Evolutionary conservation across 495 filamentous ascomycete species (phyloP).

Genomic region (Lindgomyces ingoldianus): DNA sequence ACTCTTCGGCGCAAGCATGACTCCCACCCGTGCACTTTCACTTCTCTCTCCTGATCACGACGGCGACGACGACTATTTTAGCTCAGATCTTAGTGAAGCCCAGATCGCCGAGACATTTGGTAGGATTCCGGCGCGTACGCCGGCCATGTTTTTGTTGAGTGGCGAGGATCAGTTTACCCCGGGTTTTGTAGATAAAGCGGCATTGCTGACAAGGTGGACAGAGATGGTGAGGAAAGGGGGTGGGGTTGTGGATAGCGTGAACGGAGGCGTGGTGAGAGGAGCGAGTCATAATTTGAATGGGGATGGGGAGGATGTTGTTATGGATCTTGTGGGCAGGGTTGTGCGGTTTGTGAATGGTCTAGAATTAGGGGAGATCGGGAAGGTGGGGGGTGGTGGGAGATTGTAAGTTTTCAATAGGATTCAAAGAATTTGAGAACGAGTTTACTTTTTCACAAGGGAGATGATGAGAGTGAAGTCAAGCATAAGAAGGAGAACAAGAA

Average conservation of each 20-base stretch:
- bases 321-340: slow-evolving; percentile 58
- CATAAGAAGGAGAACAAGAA: neutral
- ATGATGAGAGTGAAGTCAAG: neutral
- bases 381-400: neutral
- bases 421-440: too few species aligned
- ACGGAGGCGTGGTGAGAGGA: slow-evolving; percentile 59
- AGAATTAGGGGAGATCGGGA: slow-evolving; percentile 25
- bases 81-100: slow-evolving; percentile 68
- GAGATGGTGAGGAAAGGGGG: slow-evolving; percentile 48
- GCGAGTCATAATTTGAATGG: slow-evolving; percentile 64
- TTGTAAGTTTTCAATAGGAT: too few species aligned
- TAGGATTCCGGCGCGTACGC: slow-evolving; percentile 53
- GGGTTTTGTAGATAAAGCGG: slow-evolving; percentile 60
- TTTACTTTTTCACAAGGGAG: neutral
- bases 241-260: slow-evolving; percentile 53
- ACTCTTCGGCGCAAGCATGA: slow-evolving; percentile 59
- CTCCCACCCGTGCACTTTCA: slow-evolving; percentile 67
- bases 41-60: slow-evolving; percentile 56
- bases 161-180: slow-evolving; percentile 74
- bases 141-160: slow-evolving; percentile 67
- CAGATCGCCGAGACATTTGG: slow-evolving; percentile 67
- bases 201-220: slow-evolving; percentile 65
- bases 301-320: slow-evolving; percentile 48
- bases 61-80: slow-evolving; percentile 88
- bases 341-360: slow-evolving; percentile 57